Percentiles rank a stretch among this genome's conserved stretches.
These are phyloP conservation scores for Phoma herbarum DNA, from an alignment of 2,329 filamentous ascomycete species.

Conservation along the genomic window DNA sequence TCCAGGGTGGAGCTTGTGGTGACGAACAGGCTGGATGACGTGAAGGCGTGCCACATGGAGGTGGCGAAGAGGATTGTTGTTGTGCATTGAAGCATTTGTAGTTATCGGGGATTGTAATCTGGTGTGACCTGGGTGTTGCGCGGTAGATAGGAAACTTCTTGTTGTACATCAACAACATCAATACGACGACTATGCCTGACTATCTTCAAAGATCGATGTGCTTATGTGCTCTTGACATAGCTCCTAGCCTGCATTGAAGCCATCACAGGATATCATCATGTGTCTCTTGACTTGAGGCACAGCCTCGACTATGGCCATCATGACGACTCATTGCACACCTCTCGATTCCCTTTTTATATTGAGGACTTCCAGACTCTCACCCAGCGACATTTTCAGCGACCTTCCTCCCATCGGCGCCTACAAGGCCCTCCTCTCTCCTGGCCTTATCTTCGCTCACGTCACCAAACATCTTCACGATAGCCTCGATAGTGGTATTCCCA, in stretches of 20 bases:
- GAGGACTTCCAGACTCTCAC: constrained; percentile 23
- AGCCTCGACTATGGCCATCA: background rate
- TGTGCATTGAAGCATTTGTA: background rate
- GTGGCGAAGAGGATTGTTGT: constrained; percentile 10
- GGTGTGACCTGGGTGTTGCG: background rate
- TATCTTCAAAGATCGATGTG: background rate
- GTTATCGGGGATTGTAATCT: background rate
- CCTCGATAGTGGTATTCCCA: constrained; percentile 72
- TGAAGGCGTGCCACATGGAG: background rate
- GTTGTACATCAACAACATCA: constrained; percentile 13
- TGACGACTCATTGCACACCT: background rate
- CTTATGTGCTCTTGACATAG: too few species aligned
- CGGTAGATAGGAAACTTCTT: background rate
- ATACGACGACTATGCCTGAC: background rate
- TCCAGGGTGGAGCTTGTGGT: constrained; percentile 10
- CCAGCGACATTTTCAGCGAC: constrained; percentile 59
- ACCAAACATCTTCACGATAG: constrained; percentile 64
- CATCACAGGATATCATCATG: background rate
- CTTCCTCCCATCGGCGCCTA: constrained; percentile 53
- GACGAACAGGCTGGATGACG: background rate
- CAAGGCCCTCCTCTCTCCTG: constrained; percentile 52
- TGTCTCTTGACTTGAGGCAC: background rate
- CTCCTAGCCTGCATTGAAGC: too few species aligned
- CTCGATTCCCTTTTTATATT: too few species aligned
- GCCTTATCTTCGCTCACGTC: constrained; percentile 36